Conservation (phyloP, 768 basidiomycete species). For the Suillus subaureus region DNA sequence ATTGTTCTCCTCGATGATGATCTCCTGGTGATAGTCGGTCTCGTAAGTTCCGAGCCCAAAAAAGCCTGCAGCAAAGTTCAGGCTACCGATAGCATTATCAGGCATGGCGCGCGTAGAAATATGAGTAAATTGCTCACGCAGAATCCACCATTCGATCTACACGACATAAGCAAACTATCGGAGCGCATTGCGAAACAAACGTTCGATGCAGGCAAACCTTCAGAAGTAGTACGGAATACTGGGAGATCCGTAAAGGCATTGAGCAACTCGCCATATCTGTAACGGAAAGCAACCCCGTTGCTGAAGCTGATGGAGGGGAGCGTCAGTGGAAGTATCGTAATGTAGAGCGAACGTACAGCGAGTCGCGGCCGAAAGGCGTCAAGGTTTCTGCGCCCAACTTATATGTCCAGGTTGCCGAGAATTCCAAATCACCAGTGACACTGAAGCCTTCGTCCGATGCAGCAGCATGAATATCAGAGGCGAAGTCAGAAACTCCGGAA, state of each 20-base stretch:
- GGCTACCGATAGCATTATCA: slow-evolving; percentile 15
- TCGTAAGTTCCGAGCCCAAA: slow-evolving; percentile 44
- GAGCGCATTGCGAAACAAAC: background rate
- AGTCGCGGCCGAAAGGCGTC: slow-evolving; percentile 50
- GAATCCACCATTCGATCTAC: slow-evolving; percentile 37
- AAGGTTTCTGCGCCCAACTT: slow-evolving; percentile 48
- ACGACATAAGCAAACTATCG: background rate
- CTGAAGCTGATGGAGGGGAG: slow-evolving; percentile 33
- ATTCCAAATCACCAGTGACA: slow-evolving; percentile 40
- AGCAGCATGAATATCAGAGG: slow-evolving; percentile 26
- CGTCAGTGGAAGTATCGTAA: background rate
- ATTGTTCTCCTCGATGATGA: slow-evolving; percentile 45
- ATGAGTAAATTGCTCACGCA: slow-evolving; percentile 22
- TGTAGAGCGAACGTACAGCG: slow-evolving; percentile 29
- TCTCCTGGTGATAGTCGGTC: slow-evolving; percentile 46
- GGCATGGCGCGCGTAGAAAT: slow-evolving; percentile 23
- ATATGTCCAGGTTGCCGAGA: slow-evolving; percentile 49
- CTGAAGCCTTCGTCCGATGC: slow-evolving; percentile 29
- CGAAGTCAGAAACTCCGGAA: slow-evolving; percentile 29
- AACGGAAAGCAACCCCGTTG: slow-evolving; percentile 45
- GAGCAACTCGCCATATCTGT: slow-evolving; percentile 50
- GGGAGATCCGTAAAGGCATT: slow-evolving; percentile 44
- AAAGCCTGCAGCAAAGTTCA: slow-evolving; percentile 56
- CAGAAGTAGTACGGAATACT: slow-evolving; percentile 51
- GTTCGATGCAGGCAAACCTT: slow-evolving; percentile 29